Conservation (phyloP, 805 yeast species). For the Hanseniaspora osmophila region DNA sequence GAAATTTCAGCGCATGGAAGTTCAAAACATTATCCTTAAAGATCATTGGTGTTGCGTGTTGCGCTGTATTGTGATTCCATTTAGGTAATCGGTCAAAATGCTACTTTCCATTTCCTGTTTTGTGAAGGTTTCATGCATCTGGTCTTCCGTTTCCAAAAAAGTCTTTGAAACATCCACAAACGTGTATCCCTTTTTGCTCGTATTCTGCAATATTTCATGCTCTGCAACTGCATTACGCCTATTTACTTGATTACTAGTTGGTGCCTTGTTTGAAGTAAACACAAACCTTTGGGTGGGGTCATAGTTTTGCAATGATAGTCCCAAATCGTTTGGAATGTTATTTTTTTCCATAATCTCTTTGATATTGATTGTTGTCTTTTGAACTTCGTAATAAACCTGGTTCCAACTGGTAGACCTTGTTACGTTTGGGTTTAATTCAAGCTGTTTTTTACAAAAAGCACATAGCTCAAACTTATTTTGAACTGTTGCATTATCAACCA, state of each 20-base stretch:
- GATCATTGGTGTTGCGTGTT: too few relatives aligned
- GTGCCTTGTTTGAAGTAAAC: not conserved
- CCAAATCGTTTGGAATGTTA: not conserved
- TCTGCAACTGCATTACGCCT: too few relatives aligned
- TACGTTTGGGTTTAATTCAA: not conserved
- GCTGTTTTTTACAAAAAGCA: not conserved
- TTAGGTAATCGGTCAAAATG: not conserved
- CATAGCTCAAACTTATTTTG: not conserved
- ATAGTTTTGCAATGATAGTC: not conserved
- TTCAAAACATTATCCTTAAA: too few relatives aligned
- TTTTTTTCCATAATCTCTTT: not conserved
- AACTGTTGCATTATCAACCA: not conserved
- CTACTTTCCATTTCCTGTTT: not conserved
- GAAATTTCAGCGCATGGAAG: too few relatives aligned
- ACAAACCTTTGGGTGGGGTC: not conserved
- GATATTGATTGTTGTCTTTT: not conserved
- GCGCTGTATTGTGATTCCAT: not conserved
- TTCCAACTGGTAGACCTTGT: not conserved
- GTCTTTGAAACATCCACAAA: not conserved
- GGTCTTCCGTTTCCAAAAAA: not conserved
- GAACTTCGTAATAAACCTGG: not conserved
- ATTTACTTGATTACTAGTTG: not conserved
- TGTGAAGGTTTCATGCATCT: not conserved
- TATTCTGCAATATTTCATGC: too few relatives aligned
- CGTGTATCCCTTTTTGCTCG: too few relatives aligned